A percentile compares a stretch with the other conserved stretches of the same genome.
Conservation (phyloP, 768 basidiomycete species). For the Pholiota conissans region DNA sequence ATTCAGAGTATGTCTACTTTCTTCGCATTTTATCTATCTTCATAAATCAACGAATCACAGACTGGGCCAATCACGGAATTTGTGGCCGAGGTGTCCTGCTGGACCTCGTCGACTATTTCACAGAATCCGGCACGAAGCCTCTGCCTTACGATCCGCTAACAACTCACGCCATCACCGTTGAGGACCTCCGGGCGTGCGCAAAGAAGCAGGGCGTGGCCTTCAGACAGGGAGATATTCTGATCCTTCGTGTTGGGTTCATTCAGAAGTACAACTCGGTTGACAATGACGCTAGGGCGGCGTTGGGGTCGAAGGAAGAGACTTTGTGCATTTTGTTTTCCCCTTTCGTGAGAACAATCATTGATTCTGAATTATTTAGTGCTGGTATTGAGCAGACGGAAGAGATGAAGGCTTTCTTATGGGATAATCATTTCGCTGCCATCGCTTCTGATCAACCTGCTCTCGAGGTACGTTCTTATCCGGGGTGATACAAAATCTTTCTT, state of each 20-base stretch:
- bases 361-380: background rate
- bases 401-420: slow-evolving; percentile 4
- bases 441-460: slow-evolving; percentile 3
- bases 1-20: slow-evolving; percentile 1
- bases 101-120: slow-evolving; percentile 2
- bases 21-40: background rate
- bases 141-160: slow-evolving; percentile 1
- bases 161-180: background rate
- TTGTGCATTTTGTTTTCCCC: background rate
- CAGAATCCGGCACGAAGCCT: background rate
- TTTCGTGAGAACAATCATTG: background rate
- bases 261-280: slow-evolving; percentile 2
- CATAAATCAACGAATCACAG: background rate
- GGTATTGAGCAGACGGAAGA: slow-evolving; percentile 4
- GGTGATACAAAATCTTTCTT: background rate
- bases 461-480: background rate
- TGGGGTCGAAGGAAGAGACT: slow-evolving; percentile 2
- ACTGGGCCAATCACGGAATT: slow-evolving; percentile 5
- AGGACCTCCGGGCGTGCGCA: background rate
- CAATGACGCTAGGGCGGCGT: background rate
- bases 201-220: background rate
- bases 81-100: slow-evolving; percentile 4
- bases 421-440: slow-evolving; percentile 4
- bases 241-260: slow-evolving; percentile 4
- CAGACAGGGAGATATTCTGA: slow-evolving; percentile 3